Evolutionary conservation across 768 basidiomycete genomes (phyloP).

Genomic region (Gyrodon lividus): DNA sequence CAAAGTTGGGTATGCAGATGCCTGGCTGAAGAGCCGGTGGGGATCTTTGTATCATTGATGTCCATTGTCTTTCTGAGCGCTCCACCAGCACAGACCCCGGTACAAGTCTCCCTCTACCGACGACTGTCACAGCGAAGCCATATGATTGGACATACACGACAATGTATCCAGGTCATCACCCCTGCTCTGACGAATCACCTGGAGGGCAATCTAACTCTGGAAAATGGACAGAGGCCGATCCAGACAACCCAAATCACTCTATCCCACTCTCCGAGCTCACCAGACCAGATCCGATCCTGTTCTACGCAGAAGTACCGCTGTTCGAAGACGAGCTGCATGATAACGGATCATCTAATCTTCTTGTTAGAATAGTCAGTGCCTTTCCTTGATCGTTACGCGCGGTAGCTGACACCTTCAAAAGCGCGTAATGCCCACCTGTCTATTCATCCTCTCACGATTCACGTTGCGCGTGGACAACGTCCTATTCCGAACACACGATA

Average conservation of each 20-base stretch:
- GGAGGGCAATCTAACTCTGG: slow-evolving; percentile 18
- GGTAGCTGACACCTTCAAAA: slow-evolving; percentile 30
- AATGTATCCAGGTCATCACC: slow-evolving; percentile 67
- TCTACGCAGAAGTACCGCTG: slow-evolving; percentile 92
- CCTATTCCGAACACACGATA: slow-evolving; percentile 87
- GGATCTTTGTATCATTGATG: background rate
- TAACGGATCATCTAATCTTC: slow-evolving; percentile 83
- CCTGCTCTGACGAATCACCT: background rate
- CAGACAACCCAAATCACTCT: slow-evolving; percentile 51
- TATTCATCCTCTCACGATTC: slow-evolving; percentile 88
- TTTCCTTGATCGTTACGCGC: background rate
- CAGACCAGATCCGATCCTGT: slow-evolving; percentile 93
- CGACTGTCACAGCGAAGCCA: slow-evolving; percentile 74
- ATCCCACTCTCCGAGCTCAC: slow-evolving; percentile 87
- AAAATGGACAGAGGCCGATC: slow-evolving; percentile 56
- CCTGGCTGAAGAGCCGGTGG: slow-evolving; percentile 89
- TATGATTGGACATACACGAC: slow-evolving; percentile 99
- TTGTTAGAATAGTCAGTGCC: slow-evolving; percentile 80
- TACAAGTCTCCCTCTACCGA: slow-evolving; percentile 63
- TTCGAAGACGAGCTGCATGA: slow-evolving; percentile 98
- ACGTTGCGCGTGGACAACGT: slow-evolving; percentile 95
- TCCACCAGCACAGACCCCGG: slow-evolving; percentile 61
- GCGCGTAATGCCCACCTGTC: slow-evolving; percentile 96
- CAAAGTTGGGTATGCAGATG: slow-evolving; percentile 92
- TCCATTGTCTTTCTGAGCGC: slow-evolving; percentile 25